Evolutionary conservation across 768 basidiomycete genomes (phyloP), one percentile per base, ranked within the genome.

Genomic region (Hypholoma fasciculare): DNA sequence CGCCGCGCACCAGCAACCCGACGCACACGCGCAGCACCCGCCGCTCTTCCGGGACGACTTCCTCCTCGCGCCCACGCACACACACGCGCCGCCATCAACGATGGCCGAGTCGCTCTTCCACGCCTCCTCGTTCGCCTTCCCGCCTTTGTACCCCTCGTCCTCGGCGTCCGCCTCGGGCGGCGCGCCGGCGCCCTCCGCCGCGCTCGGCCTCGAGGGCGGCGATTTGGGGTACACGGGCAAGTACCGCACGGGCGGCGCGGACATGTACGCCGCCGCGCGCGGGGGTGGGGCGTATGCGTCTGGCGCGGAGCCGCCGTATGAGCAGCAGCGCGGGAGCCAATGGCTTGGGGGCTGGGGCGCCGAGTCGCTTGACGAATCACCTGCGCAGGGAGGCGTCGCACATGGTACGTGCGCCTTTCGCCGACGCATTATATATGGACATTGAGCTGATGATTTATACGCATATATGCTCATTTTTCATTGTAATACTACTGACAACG

Each of bases 31-130:
- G 36, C 57, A 1, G 36, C 42, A n/a, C 42, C 13, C n/a, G 27
- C 7, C 34, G 43, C 44, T 27, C 30, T n/a, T 54, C 63, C 12
- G 61, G 12, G 79, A 82, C 38, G 77, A 78, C 34, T 78, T 82
- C 60, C 61, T 78, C 36, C 75, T 82, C 48, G 72, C 61, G 0
- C 73, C 81, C 0, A 72, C 77, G 3, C 63, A 65, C 0, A 72
- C 77, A 2, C 63, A 65, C 67, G 47, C 62, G 57, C 58, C 17
- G 60, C 40, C 57, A 11, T 9, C 59, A 5, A 54, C 61, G 13
- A 63, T 63, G 61, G 51, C 58, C 30, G 61, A 63, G 20, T 26
- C 50, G 4, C 58, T 63, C 16, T 63, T 60, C 52, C 16, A 39
- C 19, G n/a, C 62, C 38, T 49, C 69, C 5, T 66, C 72, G 26